Conservation (phyloP, 257 asterid genomes). For the Rhazya stricta region DNA sequence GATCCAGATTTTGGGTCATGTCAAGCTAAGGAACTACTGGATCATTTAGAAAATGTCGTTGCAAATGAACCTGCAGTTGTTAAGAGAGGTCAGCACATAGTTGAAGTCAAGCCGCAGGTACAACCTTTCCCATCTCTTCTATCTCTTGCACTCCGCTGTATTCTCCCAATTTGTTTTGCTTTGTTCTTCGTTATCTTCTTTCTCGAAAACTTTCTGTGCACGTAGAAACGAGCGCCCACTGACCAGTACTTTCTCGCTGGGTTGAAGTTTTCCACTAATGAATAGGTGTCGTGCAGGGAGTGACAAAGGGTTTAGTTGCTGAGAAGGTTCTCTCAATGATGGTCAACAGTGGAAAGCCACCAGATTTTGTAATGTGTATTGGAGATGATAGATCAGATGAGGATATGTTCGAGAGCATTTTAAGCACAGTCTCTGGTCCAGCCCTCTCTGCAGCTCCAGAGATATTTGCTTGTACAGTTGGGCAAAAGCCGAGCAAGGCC, state of each 20-base stretch:
- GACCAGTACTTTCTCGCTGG: background rate
- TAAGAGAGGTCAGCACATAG: slow-evolving; percentile 81
- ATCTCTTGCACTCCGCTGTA: too few relatives aligned
- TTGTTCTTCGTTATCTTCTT: background rate
- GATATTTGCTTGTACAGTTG: slow-evolving; percentile 88
- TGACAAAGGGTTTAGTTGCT: slow-evolving; percentile 74
- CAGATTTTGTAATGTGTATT: slow-evolving; percentile 77
- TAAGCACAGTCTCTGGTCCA: slow-evolving; percentile 34
- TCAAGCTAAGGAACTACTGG: slow-evolving; percentile 77
- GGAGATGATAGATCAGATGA: slow-evolving; percentile 91
- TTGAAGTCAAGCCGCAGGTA: slow-evolving; percentile 96
- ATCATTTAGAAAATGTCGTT: slow-evolving; percentile 76
- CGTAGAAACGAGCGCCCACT: background rate
- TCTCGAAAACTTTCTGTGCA: background rate
- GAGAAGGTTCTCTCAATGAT: slow-evolving; percentile 59
- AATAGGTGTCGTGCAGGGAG: slow-evolving; percentile 53
- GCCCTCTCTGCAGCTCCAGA: slow-evolving; percentile 48
- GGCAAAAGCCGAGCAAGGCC: slow-evolving; percentile 95
- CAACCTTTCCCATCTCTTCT: background rate
- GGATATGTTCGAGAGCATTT: slow-evolving; percentile 91
- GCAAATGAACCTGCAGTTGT: slow-evolving; percentile 92
- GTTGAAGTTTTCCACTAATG: slow-evolving; percentile 2
- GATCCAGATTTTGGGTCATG: slow-evolving; percentile 89
- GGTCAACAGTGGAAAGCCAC: slow-evolving; percentile 43
- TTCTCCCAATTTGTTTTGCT: background rate